Percentiles rank a stretch among this genome's conserved stretches.
phyloP scores from a whole-genome alignment of 345 rosid genomes.

The Melaleuca alternifolia region DNA sequence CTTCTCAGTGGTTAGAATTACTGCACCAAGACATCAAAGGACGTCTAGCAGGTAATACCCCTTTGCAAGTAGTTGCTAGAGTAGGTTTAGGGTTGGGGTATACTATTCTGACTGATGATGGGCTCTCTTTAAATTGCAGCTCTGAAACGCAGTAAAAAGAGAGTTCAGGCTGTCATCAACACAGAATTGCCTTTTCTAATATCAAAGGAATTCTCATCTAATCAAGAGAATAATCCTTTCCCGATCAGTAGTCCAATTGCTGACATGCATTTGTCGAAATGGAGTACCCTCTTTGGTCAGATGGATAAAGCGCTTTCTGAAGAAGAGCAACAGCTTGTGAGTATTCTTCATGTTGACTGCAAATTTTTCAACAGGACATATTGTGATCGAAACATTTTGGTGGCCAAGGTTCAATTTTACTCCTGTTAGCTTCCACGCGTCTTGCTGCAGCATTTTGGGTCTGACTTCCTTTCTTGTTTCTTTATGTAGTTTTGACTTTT shows the following conservation, averaged over 20 bases:
- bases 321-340: slow-evolving; percentile 81
- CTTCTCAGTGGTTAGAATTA: slow-evolving; percentile 92
- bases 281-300: slow-evolving; percentile 67
- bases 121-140: slow-evolving; percentile 35
- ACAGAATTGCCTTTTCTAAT: slow-evolving; percentile 76
- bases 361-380: not conserved
- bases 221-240: slow-evolving; percentile 28
- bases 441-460: not conserved
- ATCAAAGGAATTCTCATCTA: slow-evolving; percentile 53
- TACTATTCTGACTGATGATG: not conserved
- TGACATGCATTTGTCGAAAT: slow-evolving; percentile 49
- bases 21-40: slow-evolving; percentile 91
- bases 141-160: slow-evolving; percentile 79
- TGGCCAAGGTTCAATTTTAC: not conserved
- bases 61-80: not conserved
- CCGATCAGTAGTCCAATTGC: slow-evolving; percentile 18
- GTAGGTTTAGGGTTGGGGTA: not conserved
- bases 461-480: not conserved
- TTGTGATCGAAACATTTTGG: not conserved
- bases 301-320: slow-evolving; percentile 63
- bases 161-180: slow-evolving; percentile 59
- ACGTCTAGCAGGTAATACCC: slow-evolving; percentile 63
- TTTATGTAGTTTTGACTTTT: not conserved
- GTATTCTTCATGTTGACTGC: slow-evolving; percentile 4
- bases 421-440: not conserved